A percentile compares a stretch with the other conserved stretches of the same genome.
phyloP scores from a whole-genome alignment of 345 rosid species.

The Gossypium rotundifolium region DNA sequence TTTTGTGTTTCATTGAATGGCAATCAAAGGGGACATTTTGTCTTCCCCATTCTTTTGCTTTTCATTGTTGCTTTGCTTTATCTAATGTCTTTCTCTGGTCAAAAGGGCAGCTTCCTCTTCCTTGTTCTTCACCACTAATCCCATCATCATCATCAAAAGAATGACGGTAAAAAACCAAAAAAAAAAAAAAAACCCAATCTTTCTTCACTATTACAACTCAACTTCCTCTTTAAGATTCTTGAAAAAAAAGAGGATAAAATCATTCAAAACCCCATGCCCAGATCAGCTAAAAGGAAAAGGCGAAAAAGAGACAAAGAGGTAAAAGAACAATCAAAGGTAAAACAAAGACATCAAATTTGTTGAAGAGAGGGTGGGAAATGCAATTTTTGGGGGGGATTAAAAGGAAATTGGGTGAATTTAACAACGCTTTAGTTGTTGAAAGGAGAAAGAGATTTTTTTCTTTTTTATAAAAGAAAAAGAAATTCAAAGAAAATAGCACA shows the following conservation, averaged over 20 bases:
- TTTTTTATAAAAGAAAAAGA: neutral
- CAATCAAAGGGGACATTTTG: conserved; percentile 22
- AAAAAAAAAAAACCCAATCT: conserved; percentile 9
- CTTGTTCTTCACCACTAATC: conserved; percentile 4
- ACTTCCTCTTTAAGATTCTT: conserved; percentile 25
- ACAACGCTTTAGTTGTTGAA: conserved; percentile 12
- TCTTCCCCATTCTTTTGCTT: conserved; percentile 21
- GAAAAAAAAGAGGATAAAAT: conserved; percentile 12
- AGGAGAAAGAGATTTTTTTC: neutral
- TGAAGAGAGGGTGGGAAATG: too few species aligned
- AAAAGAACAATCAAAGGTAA: conserved; percentile 8
- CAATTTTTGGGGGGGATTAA: too few species aligned
- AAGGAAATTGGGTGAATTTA: too few species aligned
- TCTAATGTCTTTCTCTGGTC: conserved; percentile 31
- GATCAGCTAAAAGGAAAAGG: conserved; percentile 21
- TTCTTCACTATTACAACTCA: conserved; percentile 24
- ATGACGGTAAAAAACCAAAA: conserved; percentile 4
- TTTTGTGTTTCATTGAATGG: conserved; percentile 21
- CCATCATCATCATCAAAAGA: conserved; percentile 15
- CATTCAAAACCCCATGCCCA: conserved; percentile 26
- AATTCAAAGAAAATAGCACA: neutral
- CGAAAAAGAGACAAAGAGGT: neutral
- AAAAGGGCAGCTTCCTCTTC: conserved; percentile 19
- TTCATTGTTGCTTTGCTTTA: conserved; percentile 22
- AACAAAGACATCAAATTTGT: neutral